Conservation (phyloP, 1,284 basidiomycete genomes). For the Flammula alnicola region DNA sequence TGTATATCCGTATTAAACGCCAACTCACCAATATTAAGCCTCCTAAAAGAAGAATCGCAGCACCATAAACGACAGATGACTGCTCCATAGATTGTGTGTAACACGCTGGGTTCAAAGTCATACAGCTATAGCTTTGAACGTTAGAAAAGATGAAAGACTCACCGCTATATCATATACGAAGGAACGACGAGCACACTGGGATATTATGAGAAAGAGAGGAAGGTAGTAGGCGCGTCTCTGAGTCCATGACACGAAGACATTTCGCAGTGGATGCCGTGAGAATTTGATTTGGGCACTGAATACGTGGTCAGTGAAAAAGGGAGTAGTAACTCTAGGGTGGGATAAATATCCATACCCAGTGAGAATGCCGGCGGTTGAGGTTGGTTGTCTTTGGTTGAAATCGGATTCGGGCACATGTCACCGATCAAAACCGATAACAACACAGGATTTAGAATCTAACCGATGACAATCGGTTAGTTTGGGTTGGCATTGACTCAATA, state of each 20-base stretch:
- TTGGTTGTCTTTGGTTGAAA: too few relatives aligned
- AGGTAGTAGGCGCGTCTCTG: conserved; percentile 1
- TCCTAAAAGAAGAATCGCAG: conserved; percentile 33
- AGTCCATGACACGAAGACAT: conserved; percentile 19
- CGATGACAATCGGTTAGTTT: too few relatives aligned
- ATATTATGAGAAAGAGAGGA: conserved; percentile 5
- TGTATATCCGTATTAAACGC: conserved; percentile 12
- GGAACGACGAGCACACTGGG: conserved; percentile 6
- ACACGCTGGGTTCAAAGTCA: background rate
- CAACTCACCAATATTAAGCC: conserved; percentile 42
- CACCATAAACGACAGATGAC: conserved; percentile 40
- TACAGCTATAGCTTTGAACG: background rate
- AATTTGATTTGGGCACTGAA: conserved; percentile 8
- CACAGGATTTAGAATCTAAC: too few relatives aligned
- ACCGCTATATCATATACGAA: conserved; percentile 25
- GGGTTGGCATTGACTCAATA: too few relatives aligned
- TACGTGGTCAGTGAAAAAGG: conserved; percentile 14
- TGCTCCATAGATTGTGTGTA: conserved; percentile 38
- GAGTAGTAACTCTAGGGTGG: too few relatives aligned
- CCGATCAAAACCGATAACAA: too few relatives aligned
- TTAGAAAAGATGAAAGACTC: background rate
- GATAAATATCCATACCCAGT: too few relatives aligned
- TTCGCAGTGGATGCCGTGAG: conserved; percentile 16
- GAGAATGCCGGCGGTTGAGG: too few relatives aligned
- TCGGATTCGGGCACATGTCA: too few relatives aligned